These are phyloP conservation scores for Metroxylon sagu DNA, from an alignment of 176 grass and related monocot genomes.

Conservation along the genomic window DNA sequence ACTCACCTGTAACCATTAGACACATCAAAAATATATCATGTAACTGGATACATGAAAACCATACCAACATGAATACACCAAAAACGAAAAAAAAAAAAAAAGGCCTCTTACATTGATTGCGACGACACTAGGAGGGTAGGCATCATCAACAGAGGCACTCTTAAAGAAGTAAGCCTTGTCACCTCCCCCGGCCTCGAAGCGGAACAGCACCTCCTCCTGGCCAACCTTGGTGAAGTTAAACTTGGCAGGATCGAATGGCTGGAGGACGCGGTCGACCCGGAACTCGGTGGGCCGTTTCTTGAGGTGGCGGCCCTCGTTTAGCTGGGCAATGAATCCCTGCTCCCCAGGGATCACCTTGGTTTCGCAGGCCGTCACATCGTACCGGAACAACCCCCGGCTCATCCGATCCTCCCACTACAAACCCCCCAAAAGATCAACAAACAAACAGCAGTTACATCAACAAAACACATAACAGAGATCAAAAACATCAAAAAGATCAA, in stretches of 20 bases:
- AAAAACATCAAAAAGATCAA: background rate
- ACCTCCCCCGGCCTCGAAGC: constrained; percentile 31
- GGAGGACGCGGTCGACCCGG: constrained; percentile 65
- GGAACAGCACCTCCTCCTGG: constrained; percentile 76
- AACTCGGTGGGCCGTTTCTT: constrained; percentile 97
- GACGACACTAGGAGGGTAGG: constrained; percentile 30
- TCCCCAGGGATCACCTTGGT: constrained; percentile 89
- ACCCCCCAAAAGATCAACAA: background rate
- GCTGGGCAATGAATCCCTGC: constrained; percentile 78
- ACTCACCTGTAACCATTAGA: constrained; percentile 55
- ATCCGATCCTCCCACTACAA: constrained; percentile 89
- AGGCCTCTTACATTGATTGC: constrained; percentile 54
- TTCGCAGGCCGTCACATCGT: constrained; percentile 92
- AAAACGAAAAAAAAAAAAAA: too few relatives aligned
- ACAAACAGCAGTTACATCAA: background rate
- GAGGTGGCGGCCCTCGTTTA: constrained; percentile 97
- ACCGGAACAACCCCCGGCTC: constrained; percentile 71
- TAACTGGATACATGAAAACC: too few relatives aligned
- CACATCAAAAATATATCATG: background rate
- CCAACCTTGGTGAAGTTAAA: constrained; percentile 86
- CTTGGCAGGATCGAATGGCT: constrained; percentile 67
- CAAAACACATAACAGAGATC: background rate
- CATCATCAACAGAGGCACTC: constrained; percentile 25
- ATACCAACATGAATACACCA: too few relatives aligned
- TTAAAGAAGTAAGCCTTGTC: constrained; percentile 29